These are phyloP conservation scores for Diaporthe sp. DNA, from an alignment of 2,329 filamentous ascomycete genomes.

Conservation along the genomic window DNA sequence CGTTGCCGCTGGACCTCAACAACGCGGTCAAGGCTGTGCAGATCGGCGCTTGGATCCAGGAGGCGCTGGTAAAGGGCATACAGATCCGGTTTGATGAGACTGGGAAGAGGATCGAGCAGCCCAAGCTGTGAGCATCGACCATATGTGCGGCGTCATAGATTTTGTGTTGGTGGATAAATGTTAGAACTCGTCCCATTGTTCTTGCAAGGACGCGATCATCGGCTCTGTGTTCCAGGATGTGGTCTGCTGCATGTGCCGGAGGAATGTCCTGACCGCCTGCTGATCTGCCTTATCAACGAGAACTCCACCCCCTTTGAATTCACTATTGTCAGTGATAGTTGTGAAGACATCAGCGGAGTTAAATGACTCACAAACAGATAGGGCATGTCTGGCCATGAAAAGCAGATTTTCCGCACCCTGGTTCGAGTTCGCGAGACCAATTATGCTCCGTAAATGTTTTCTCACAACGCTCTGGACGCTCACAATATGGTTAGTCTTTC, in stretches of 20 bases:
- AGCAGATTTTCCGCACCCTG: constrained; percentile 1
- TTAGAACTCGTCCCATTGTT: constrained; percentile 19
- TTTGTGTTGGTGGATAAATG: neutral
- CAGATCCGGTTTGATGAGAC: constrained; percentile 39
- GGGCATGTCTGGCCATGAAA: constrained; percentile 6
- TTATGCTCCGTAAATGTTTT: neutral
- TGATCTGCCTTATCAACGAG: constrained; percentile 5
- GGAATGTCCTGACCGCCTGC: constrained; percentile 1
- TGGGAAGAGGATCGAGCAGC: constrained; percentile 29
- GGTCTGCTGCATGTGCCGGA: constrained; percentile 17
- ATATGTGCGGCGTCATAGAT: neutral
- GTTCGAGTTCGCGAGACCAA: constrained; percentile 15
- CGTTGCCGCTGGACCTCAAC: constrained; percentile 31
- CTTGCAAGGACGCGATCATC: neutral
- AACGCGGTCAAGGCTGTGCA: constrained; percentile 37
- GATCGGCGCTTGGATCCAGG: constrained; percentile 37
- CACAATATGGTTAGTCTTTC: neutral
- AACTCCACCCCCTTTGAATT: neutral
- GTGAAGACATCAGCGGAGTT: rapidly evolving
- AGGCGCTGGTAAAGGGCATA: constrained; percentile 34
- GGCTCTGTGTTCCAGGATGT: constrained; percentile 23
- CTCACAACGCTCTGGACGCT: neutral
- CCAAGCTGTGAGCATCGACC: constrained; percentile 5
- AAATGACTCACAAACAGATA: neutral
- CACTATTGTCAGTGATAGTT: neutral